Conservation (phyloP, 768 basidiomycete species). For the Amanita exitialis region DNA sequence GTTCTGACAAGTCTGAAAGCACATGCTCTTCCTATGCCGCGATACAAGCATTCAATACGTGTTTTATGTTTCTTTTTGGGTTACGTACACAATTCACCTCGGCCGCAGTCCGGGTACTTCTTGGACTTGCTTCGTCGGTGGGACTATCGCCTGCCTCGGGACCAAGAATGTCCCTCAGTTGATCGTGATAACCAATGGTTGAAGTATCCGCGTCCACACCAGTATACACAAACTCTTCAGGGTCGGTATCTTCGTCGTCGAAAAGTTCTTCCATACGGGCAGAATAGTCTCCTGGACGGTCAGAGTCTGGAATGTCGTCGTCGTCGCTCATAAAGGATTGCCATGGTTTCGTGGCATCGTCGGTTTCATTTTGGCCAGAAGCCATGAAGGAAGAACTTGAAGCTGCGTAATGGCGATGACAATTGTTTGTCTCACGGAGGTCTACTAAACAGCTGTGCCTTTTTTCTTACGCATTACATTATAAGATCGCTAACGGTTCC, state of each 20-base stretch:
- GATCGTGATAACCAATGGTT: slow-evolving; percentile 50
- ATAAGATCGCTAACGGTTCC: not conserved
- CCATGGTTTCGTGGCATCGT: slow-evolving; percentile 7
- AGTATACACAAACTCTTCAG: slow-evolving; percentile 58
- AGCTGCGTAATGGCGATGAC: not conserved
- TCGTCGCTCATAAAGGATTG: slow-evolving; percentile 13
- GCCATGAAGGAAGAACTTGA: slow-evolving; percentile 2
- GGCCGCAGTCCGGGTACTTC: not conserved
- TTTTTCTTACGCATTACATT: not conserved
- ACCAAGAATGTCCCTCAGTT: slow-evolving; percentile 64
- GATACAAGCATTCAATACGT: not conserved
- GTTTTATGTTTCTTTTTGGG: not conserved
- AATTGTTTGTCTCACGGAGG: not conserved
- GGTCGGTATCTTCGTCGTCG: slow-evolving; percentile 34
- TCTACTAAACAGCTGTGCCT: not conserved
- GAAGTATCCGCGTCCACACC: slow-evolving; percentile 51
- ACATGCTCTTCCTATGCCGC: not conserved
- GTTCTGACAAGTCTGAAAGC: slow-evolving; percentile 11
- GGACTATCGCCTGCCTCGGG: slow-evolving; percentile 35
- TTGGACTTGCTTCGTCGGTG: not conserved
- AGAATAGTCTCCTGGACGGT: slow-evolving; percentile 47
- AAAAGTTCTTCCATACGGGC: slow-evolving; percentile 62
- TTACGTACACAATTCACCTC: not conserved
- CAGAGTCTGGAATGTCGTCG: slow-evolving; percentile 23
- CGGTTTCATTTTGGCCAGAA: not conserved